These are phyloP conservation scores for Kwoniella dejecticola DNA, from an alignment of 768 basidiomycete genomes.

Conservation along the genomic window DNA sequence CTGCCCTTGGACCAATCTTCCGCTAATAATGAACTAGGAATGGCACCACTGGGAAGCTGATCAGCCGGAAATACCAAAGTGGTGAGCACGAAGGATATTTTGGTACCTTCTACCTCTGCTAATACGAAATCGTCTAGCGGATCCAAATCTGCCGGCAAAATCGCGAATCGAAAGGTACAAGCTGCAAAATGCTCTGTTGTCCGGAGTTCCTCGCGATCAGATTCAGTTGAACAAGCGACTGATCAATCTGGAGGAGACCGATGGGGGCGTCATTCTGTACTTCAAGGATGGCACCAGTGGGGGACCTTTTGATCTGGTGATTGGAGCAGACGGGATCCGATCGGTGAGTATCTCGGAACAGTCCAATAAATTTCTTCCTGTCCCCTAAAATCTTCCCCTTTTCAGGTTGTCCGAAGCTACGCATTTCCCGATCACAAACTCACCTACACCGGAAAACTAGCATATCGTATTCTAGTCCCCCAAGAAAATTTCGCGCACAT, in stretches of 20 bases:
- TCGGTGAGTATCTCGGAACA: no score
- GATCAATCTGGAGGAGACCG: conserved; percentile 7
- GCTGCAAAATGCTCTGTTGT: conserved; percentile 36
- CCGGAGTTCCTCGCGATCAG: conserved; percentile 23
- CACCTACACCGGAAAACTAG: conserved; percentile 41
- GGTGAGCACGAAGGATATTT: conserved; percentile 5
- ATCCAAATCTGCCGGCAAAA: conserved; percentile 6
- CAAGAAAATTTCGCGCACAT: conserved; percentile 27
- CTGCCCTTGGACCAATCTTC: conserved; percentile 12
- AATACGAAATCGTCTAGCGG: no score
- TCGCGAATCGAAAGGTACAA: conserved; percentile 37
- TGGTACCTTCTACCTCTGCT: neutral
- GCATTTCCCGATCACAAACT: conserved; percentile 39
- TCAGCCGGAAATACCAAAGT: no score
- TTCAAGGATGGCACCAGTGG: conserved; percentile 32
- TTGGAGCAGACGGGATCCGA: conserved; percentile 46
- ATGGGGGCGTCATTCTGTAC: conserved; percentile 11
- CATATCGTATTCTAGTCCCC: conserved; percentile 32
- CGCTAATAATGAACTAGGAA: no score
- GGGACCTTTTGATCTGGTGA: conserved; percentile 34
- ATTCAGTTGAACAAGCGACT: conserved; percentile 40
- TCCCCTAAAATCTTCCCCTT: neutral
- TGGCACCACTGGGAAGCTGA: no score
- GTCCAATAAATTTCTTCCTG: no score
- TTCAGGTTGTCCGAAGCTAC: conserved; percentile 35